Conservation (phyloP, 2,329 filamentous ascomycete genomes). For the Arthrinium puccinioides region DNA sequence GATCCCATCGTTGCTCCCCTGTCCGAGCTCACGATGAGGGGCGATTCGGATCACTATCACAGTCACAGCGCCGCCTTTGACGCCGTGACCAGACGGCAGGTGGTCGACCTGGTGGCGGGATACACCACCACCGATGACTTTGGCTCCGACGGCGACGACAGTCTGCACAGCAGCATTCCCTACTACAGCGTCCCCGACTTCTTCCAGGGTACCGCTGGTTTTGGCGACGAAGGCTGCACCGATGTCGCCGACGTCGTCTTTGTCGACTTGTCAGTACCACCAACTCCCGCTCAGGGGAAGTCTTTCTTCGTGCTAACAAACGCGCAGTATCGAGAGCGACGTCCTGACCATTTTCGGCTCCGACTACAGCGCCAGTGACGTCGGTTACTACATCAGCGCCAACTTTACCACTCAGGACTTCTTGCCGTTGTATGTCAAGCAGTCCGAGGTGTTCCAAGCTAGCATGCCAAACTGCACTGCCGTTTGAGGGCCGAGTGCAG, state of each 20-base stretch:
- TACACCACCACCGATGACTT: conserved; percentile 61
- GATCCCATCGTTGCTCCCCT: conserved; percentile 30
- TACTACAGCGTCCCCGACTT: conserved; percentile 79
- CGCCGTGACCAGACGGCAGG: conserved; percentile 39
- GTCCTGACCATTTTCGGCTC: conserved; percentile 28
- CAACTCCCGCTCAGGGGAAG: no score
- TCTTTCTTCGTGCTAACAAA: not conserved
- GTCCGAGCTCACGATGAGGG: conserved; percentile 3
- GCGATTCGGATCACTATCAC: conserved; percentile 12
- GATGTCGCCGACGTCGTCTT: conserved; percentile 46
- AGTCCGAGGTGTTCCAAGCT: conserved; percentile 25
- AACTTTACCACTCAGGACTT: conserved; percentile 33
- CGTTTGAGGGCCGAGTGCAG: no score
- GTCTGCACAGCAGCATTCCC: conserved; percentile 67
- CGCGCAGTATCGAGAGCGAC: conserved; percentile 27
- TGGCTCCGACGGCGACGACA: conserved; percentile 83
- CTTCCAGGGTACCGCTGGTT: conserved; percentile 61
- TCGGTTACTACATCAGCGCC: conserved; percentile 30
- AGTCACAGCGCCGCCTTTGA: conserved; percentile 13
- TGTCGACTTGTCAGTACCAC: conserved; percentile 39
- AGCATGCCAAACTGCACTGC: conserved; percentile 26
- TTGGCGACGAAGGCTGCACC: conserved; percentile 41
- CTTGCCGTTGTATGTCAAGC: conserved; percentile 29
- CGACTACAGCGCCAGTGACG: conserved; percentile 24
- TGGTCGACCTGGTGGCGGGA: conserved; percentile 29